These are phyloP conservation scores for Pseudopithomyces chartarum DNA, from an alignment of 2,329 filamentous ascomycete genomes.

Conservation along the genomic window DNA sequence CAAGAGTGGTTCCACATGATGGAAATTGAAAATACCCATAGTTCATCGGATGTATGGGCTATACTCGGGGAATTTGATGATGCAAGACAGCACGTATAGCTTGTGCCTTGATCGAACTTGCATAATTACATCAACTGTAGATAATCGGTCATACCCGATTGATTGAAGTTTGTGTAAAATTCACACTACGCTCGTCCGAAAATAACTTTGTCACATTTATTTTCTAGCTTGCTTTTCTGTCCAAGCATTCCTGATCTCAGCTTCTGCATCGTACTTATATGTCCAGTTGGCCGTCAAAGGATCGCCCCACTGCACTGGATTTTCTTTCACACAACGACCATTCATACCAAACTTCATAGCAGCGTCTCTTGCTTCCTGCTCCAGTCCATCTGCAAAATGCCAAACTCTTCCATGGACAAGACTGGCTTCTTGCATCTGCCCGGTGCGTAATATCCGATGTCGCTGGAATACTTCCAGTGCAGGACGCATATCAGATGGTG, in stretches of 20 bases:
- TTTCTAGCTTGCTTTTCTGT: neutral
- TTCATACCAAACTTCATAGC: conserved; percentile 35
- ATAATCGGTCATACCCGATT: too few relatives aligned
- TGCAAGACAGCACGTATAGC: too few relatives aligned
- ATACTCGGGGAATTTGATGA: too few relatives aligned
- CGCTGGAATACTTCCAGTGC: conserved; percentile 48
- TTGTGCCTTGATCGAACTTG: too few relatives aligned
- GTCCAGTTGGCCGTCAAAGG: conserved; percentile 53
- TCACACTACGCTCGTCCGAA: too few relatives aligned
- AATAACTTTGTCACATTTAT: too few relatives aligned
- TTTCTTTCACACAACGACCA: conserved; percentile 47
- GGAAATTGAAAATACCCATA: too few relatives aligned
- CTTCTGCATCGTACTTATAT: conserved; percentile 53
- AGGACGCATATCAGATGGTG: conserved; percentile 26
- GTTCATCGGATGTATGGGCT: too few relatives aligned
- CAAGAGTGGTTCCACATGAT: too few relatives aligned
- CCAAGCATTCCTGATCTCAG: conserved; percentile 37
- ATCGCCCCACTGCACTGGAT: conserved; percentile 56
- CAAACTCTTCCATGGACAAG: conserved; percentile 52
- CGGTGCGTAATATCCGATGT: conserved; percentile 24
- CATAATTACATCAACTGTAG: too few relatives aligned
- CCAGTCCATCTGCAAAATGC: conserved; percentile 39
- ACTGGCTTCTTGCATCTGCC: conserved; percentile 17
- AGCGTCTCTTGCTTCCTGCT: conserved; percentile 18
- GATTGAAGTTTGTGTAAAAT: too few relatives aligned